Conservation (phyloP, 768 basidiomycete genomes). For the Omphalotus guepiniiformis region DNA sequence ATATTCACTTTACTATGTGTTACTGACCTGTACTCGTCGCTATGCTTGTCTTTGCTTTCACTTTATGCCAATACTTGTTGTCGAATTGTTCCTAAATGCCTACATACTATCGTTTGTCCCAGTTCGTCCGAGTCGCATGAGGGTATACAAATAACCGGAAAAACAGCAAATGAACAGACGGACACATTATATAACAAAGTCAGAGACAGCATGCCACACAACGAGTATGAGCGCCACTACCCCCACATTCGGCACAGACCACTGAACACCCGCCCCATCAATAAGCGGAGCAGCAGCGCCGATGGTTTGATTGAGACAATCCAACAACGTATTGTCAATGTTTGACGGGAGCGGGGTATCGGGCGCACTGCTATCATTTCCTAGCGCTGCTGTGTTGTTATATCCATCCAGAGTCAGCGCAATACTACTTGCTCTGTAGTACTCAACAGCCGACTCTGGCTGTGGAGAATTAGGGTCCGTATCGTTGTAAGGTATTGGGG, state of each 20-base stretch:
- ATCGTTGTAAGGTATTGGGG: conserved; percentile 23
- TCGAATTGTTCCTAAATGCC: too few species aligned
- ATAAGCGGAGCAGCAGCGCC: conserved; percentile 55
- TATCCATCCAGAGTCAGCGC: conserved; percentile 62
- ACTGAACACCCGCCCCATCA: conserved; percentile 22
- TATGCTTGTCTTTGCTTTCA: too few species aligned
- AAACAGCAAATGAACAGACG: too few species aligned
- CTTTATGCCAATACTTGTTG: too few species aligned
- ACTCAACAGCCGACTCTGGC: conserved; percentile 58
- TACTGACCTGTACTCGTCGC: too few species aligned
- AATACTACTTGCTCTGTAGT: conserved; percentile 64
- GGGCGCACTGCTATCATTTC: conserved; percentile 31
- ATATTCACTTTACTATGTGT: too few species aligned
- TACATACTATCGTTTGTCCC: too few species aligned
- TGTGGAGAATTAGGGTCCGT: conserved; percentile 25
- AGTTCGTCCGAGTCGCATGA: too few species aligned
- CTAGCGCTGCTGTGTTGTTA: conserved; percentile 54
- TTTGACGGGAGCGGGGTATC: conserved; percentile 48
- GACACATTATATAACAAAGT: too few species aligned
- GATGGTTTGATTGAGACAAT: conserved; percentile 62
- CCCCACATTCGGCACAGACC: background rate
- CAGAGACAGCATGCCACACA: background rate
- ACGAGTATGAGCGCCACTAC: background rate
- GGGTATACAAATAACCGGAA: too few species aligned
- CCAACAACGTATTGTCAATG: conserved; percentile 45